Evolutionary conservation across 495 filamentous ascomycete species (phyloP).

Genomic region (Neurospora sp.): DNA sequence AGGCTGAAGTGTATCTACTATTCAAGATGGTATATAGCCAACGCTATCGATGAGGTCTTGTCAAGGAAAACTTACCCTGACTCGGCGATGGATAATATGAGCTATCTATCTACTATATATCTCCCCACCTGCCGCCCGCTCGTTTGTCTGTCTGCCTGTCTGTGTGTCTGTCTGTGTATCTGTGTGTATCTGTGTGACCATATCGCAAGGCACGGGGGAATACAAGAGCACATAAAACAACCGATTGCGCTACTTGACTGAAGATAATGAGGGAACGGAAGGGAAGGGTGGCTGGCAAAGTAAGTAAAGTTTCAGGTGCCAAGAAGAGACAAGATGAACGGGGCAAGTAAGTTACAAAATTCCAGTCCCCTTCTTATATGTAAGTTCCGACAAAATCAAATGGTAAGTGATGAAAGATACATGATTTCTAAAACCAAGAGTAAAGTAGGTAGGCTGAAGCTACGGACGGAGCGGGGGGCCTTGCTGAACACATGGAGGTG

Average conservation of each 20-base stretch:
- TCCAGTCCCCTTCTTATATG: background rate
- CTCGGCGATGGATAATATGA: background rate
- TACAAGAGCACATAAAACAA: background rate
- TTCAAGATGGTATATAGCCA: no score
- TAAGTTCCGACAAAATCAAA: background rate
- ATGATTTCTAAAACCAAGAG: background rate
- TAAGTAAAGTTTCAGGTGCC: background rate
- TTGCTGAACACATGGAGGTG: background rate
- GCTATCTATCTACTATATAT: background rate
- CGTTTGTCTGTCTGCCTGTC: no score
- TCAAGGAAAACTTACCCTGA: background rate
- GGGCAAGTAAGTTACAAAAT: background rate
- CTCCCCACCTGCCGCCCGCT: no score
- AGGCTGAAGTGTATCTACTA: no score
- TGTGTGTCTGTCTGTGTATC: background rate
- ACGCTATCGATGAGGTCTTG: no score
- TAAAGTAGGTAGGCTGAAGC: background rate
- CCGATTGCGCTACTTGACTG: background rate
- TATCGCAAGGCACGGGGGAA: background rate
- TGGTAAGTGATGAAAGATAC: background rate
- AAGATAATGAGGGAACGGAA: no score
- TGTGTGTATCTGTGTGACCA: background rate
- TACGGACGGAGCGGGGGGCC: background rate
- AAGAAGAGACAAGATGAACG: background rate
- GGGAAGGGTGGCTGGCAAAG: background rate